These are phyloP conservation scores for Chytriomyces sp. DNA, from an alignment of 192 early-diverging fungal species.

Conservation along the genomic window DNA sequence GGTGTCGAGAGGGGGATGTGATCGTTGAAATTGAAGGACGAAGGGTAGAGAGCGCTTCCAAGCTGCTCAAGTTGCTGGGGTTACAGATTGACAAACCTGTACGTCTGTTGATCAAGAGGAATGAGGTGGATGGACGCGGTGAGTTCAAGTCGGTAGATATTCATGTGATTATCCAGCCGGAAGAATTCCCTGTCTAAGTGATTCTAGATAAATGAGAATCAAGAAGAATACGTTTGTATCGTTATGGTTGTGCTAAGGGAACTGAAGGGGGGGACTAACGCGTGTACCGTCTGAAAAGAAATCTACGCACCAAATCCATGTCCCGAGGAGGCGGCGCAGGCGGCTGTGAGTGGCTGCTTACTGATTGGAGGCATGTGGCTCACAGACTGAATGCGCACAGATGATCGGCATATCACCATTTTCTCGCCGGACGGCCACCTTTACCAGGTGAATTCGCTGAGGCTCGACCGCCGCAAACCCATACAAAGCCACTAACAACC, in stretches of 20 bases:
- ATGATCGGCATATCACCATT: conserved; percentile 99
- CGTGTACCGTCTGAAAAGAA: neutral
- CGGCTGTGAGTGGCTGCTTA: neutral
- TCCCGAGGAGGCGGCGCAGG: neutral
- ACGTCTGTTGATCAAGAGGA: conserved; percentile 33
- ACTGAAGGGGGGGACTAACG: neutral
- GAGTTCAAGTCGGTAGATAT: neutral
- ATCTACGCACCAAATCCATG: neutral
- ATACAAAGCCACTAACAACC: conserved; percentile 9
- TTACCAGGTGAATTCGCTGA: conserved; percentile 86
- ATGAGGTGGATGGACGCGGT: neutral
- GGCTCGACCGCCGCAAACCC: conserved; percentile 46
- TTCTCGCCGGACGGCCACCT: conserved; percentile 99
- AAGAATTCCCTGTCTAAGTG: conserved; percentile 13
- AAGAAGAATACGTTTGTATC: no score
- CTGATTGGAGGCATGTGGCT: neutral
- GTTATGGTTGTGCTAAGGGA: neutral
- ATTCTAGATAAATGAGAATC: no score
- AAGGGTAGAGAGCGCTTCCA: conserved; percentile 37
- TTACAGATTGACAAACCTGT: conserved; percentile 39
- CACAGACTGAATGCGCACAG: neutral
- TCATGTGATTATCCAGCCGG: neutral
- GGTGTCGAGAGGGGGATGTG: conserved; percentile 47
- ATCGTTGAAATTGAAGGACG: conserved; percentile 41
- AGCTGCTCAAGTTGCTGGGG: conserved; percentile 44